Conservation (phyloP, 495 filamentous ascomycete genomes). For the Trichoderma orchidacearum region DNA sequence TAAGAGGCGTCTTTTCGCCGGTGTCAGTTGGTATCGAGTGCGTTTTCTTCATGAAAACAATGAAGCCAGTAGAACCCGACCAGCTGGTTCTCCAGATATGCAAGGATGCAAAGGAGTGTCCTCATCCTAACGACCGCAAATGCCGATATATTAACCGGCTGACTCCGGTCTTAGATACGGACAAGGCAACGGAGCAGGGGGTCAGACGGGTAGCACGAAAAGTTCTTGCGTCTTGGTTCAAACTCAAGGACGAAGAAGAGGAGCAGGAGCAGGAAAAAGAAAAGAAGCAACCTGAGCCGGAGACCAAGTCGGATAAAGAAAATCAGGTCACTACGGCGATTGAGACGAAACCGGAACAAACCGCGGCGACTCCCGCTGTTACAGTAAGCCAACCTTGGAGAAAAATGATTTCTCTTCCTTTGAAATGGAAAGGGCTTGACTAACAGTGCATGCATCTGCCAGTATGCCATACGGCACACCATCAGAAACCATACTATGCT, state of each 20-base stretch:
- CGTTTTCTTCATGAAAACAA: constrained; percentile 53
- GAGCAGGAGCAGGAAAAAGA: constrained; percentile 19
- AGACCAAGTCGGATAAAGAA: constrained; percentile 1
- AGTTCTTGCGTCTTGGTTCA: constrained; percentile 64
- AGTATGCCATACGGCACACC: constrained; percentile 87
- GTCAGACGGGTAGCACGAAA: constrained; percentile 55
- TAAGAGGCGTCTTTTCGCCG: constrained; percentile 39
- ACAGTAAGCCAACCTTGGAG: not conserved
- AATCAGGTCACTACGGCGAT: constrained; percentile 14
- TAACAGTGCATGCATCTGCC: not conserved
- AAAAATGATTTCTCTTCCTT: not conserved
- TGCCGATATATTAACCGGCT: constrained; percentile 72
- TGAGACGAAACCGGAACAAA: constrained; percentile 12
- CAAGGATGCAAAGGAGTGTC: constrained; percentile 39
- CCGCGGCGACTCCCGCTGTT: constrained; percentile 6
- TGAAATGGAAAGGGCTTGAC: no score
- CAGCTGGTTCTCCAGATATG: constrained; percentile 66
- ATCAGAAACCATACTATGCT: constrained; percentile 67
- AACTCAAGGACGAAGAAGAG: constrained; percentile 21
- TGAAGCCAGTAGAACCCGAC: constrained; percentile 63
- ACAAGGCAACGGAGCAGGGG: constrained; percentile 66
- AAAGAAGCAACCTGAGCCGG: constrained; percentile 23
- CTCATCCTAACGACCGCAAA: constrained; percentile 36
- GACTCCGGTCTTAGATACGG: constrained; percentile 63
- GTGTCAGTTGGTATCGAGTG: constrained; percentile 68